Base-by-base conservation (phyloP, 2,329 filamentous ascomycete genomes). In the Emmonsiellopsis sp. region DNA sequence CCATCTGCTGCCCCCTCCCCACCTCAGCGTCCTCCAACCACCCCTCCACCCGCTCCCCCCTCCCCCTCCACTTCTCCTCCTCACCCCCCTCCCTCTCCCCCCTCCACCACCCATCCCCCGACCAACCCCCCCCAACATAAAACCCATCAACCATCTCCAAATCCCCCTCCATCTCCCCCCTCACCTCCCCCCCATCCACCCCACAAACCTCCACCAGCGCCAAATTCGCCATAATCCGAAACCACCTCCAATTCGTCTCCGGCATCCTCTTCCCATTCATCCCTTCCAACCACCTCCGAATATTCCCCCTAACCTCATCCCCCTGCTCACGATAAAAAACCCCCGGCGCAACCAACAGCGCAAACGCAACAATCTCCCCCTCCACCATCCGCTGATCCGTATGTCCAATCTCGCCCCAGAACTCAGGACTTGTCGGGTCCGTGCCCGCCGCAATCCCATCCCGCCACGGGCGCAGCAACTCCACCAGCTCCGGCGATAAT, bases 331-430 rank as follows among this genome's bases (percentile, higher is more conserved):
- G 53, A 40, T 53, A 63, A 7, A 63, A 55, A 4, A 47, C 49
- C 10, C 56, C 51, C 1, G 61, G 61, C 8, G 56, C 56, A 5
- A 56, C 52, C 10, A 62, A 42, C 6, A 63, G 42, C 2, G 59
- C 60, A 11, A 49, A 60, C 6, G 55, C 53, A 2, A 63, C 52
- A 0, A 62, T 55, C 39, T 59, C 58, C 0, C 58, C 61, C 33
- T 63, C 61, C 0, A 63, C 61, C 57, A 61, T 61, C n/a, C 61
- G 58, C 37, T 63, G 61, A 45, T 61, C 60, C 11, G 52, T 55
- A 9, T 62, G 51, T 9, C 27, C 34, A 3, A 62, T 58, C 5
- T 46, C 11, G 1, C 61, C 61, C 61, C 61, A 63, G 40, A 60
- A 63, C 17, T 63, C 60, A 17, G 17, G 17, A 17, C 3, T 52